Conservation (phyloP, 78 protist genomes). For the Dictyostelium citrinum region DNA sequence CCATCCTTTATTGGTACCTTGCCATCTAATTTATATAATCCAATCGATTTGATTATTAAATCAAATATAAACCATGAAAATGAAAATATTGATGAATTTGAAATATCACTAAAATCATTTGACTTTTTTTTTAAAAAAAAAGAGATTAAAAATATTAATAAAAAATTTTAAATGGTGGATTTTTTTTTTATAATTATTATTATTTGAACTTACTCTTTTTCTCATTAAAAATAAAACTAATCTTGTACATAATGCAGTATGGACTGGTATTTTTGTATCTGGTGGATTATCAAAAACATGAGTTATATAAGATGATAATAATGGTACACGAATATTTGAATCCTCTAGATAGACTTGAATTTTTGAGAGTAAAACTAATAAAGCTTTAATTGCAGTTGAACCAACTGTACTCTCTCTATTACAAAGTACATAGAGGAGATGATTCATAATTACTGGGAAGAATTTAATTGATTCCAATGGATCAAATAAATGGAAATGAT, state of each 20-base stretch:
- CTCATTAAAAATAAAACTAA: conserved; percentile 51
- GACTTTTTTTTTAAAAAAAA: not conserved
- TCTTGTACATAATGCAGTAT: conserved; percentile 52
- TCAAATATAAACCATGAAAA: conserved; percentile 67
- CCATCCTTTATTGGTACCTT: not conserved
- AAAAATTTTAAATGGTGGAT: too few species aligned
- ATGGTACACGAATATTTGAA: conserved; percentile 47
- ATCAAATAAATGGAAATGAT: conserved; percentile 34
- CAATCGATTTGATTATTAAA: conserved; percentile 32
- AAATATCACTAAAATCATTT: not conserved
- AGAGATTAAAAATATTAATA: not conserved
- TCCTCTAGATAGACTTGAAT: conserved; percentile 34
- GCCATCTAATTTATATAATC: conserved; percentile 10
- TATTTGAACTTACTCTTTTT: conserved; percentile 22
- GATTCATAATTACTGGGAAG: conserved; percentile 42
- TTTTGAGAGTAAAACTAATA: conserved; percentile 38
- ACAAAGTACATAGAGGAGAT: conserved; percentile 23
- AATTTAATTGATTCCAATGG: conserved; percentile 55
- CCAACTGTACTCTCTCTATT: conserved; percentile 56
- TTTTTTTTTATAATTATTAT: too few species aligned
- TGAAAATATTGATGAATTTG: conserved; percentile 42
- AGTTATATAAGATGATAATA: conserved; percentile 16
- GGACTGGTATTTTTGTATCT: conserved; percentile 32
- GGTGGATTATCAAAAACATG: conserved; percentile 42
- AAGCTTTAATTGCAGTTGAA: conserved; percentile 43